Evolutionary conservation across 306 rosid genomes (phyloP), one percentile per base, ranked within the genome.

Genomic region (Ceratonia siliqua): DNA sequence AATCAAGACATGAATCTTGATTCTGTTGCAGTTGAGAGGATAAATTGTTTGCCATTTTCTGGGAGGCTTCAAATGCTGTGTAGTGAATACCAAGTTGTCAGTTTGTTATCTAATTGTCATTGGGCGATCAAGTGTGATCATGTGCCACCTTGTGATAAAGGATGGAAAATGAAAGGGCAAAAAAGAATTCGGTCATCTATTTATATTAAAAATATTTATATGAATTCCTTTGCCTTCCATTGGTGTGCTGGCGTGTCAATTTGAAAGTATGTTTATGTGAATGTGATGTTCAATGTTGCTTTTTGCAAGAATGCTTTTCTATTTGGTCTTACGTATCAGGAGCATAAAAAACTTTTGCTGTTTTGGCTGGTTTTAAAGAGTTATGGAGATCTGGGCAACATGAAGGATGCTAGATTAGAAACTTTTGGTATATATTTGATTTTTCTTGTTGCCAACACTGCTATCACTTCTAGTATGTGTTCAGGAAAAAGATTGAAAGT

Each of bases 1-100:
- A 50, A 38, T 70, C 39, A 39, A 68, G 84, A 59, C 75, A 62
- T 50, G 46, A 69, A 48, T 62, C 45, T 52, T 65, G 58, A 72
- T 57, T 78, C 20, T 36, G 63, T 58, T 80, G 78, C 75, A 39
- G 70, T 58, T 59, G 55, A 61, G 33, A 46, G 49, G 70, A 39
- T 39, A 35, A 75, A 36, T 65, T 65, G 55, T 62, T 41, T 52
- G 63, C 68, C 21, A 11, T 69, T 15, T 39, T 38, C 6, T 61
- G 25, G 45, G 24, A 73, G 62, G 73, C 67, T 59, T 68, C 55
- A 54, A 36, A 66, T 71, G n/a, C n/a, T n/a, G n/a, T n/a, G n/a
- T n/a, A n/a, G n/a, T n/a, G n/a, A n/a, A n/a, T n/a, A n/a, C n/a
- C n/a, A n/a, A n/a, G n/a, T n/a, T n/a, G n/a, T n/a, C n/a, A n/a